Base-by-base conservation (phyloP, 2,329 filamentous ascomycete genomes). In the Rutstroemia sp. region DNA sequence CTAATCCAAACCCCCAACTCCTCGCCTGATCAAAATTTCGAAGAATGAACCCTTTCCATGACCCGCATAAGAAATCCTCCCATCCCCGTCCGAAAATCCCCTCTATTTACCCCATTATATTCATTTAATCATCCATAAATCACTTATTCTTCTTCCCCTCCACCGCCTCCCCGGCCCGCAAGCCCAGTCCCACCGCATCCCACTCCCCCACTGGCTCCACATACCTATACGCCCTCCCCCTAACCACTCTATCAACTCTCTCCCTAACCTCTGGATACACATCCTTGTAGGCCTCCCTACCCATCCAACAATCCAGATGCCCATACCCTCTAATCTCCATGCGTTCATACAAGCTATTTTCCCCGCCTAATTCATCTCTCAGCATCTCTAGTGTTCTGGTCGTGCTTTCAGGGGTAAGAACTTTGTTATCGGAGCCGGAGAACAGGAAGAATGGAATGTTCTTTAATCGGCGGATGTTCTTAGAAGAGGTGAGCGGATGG, bases 301-400 rank as follows among this genome's bases (percentile, higher is more conserved):
- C 80, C 78, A 84, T 84, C 79, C 79, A 84, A 64, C 77, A 78
- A 71, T 84, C 81, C 41, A 84, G 68, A 65, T 84, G 81, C 2
- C 81, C 80, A 64, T 84, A 84, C 14, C 78, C 78, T 1, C 76
- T 75, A 5, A 84, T 73, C 4, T 83, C 77, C 34, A 73, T 67
- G 10, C 81, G 71, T 38, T 73, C 70, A 67, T 83, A 84, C 63
- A 75, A 69, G 7, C 68, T 67, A 2, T 64, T 69, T 0, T 78
- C 77, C 1, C 65, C 70, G 0, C 78, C 78, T 64, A 83, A 83
- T 1, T 69, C 68, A 56, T 79, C 73, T 48, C 78, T 75, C 54
- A 84, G 68, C 7, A 75, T 67, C 65, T 78, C 76, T 58, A 81
- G 82, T 2, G 76, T 78, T 57, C 69, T 72, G 63, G 79, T 75